phyloP scores from a whole-genome alignment of 139 green algal genomes.

The Deuterostichococcus epilithicus region DNA sequence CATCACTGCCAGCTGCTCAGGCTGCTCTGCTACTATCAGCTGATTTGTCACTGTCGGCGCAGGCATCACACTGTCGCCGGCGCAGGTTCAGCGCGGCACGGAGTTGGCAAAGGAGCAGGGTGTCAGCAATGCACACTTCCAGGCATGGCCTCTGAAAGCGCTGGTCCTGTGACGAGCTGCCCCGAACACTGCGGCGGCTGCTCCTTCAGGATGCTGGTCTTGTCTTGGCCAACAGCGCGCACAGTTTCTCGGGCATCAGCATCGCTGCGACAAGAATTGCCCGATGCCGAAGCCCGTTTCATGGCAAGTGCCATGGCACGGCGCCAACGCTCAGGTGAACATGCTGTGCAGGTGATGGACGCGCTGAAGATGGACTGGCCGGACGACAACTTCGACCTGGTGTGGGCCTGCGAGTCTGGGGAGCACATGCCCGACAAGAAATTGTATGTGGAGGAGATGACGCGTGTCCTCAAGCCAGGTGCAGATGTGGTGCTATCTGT shows the following conservation, averaged over 20 bases:
- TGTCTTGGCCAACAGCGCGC: not conserved
- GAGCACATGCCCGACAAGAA: conserved; percentile 99
- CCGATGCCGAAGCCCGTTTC: too few relatives aligned
- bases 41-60: conserved; percentile 1
- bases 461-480: conserved; percentile 80
- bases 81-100: conserved; percentile 78
- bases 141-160: too few relatives aligned
- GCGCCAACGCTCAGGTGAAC: too few relatives aligned
- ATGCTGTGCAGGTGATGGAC: conserved; percentile 82
- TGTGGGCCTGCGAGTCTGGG: conserved; percentile 95
- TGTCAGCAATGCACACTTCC: conserved; percentile 72
- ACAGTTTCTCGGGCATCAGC: not conserved
- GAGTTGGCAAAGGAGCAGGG: conserved; percentile 74
- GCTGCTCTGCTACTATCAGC: too few relatives aligned
- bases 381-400: conserved; percentile 90
- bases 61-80: conserved; percentile 88
- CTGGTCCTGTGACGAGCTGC: not conserved
- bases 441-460: conserved; percentile 91
- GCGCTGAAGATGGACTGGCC: conserved; percentile 85
- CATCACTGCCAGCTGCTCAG: not conserved
- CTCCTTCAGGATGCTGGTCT: not conserved
- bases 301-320: too few relatives aligned
- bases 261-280: too few relatives aligned
- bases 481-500: too few relatives aligned
- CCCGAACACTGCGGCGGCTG: not conserved